Conservation (phyloP, 306 rosid genomes). For the Argentina anserina region DNA sequence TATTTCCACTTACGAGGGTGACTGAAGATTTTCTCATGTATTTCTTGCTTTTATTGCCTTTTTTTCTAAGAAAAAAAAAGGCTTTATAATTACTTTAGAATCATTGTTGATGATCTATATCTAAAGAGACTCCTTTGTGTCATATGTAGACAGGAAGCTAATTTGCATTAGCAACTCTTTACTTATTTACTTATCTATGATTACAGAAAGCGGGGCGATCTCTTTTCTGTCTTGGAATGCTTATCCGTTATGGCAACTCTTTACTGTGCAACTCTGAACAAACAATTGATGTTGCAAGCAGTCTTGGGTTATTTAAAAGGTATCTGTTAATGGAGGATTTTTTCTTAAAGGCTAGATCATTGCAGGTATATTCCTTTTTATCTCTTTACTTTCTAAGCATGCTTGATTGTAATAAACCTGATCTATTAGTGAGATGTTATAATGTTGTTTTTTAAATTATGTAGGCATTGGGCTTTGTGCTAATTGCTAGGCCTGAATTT, state of each 20-base stretch:
- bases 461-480: constrained; percentile 90
- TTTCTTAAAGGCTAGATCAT: constrained; percentile 67
- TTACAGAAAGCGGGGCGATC: constrained; percentile 84
- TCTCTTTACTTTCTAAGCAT: constrained; percentile 9
- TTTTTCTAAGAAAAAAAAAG: not conserved
- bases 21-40: not conserved
- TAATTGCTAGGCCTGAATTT: constrained; percentile 89
- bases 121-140: not conserved
- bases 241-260: constrained; percentile 81
- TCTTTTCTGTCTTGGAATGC: constrained; percentile 88
- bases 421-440: constrained; percentile 25
- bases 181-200: not conserved
- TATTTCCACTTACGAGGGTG: not conserved
- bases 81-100: not conserved
- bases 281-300: constrained; percentile 43
- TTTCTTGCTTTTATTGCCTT: not conserved
- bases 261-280: constrained; percentile 55
- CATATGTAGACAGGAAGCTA: not conserved
- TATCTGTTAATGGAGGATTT: constrained; percentile 69
- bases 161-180: constrained; percentile 13
- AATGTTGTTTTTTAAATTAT: constrained; percentile 32
- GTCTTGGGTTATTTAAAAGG: constrained; percentile 66
- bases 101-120: not conserved
- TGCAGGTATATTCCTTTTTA: constrained; percentile 57
- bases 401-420: not conserved